Evolutionary conservation across 805 yeast species (phyloP).

Genomic region (Nakazawaea peltata): DNA sequence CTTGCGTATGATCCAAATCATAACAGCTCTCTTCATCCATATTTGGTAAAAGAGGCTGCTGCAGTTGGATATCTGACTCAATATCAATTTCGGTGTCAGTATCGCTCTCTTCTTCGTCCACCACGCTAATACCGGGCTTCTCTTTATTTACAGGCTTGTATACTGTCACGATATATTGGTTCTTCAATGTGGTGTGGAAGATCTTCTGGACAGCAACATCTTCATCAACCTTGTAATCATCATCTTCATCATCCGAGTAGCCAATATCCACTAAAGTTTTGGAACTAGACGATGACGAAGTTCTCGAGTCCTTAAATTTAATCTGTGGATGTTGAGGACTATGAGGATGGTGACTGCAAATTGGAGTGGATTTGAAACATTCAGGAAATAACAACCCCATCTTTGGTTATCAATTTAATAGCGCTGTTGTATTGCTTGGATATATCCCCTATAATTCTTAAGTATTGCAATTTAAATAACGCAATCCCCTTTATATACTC

Average conservation of each 20-base stretch:
- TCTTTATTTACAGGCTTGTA: slow-evolving; percentile 9
- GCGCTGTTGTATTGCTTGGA: too few species aligned
- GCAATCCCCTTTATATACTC: too few species aligned
- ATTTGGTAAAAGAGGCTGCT: neutral
- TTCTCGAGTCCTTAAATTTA: slow-evolving; percentile 2
- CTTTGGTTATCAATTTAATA: neutral
- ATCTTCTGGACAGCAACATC: slow-evolving; percentile 11
- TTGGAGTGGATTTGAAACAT: slow-evolving; percentile 16
- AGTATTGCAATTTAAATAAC: too few species aligned
- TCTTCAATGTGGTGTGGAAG: slow-evolving; percentile 12
- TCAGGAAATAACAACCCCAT: slow-evolving; percentile 25
- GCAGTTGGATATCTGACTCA: neutral
- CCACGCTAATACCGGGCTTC: too few species aligned
- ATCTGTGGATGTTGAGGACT: neutral
- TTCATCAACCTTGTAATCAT: slow-evolving; percentile 14
- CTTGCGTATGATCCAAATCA: neutral
- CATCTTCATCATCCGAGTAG: slow-evolving; percentile 13
- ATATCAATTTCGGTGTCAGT: slow-evolving; percentile 9
- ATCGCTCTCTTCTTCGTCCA: slow-evolving; percentile 3
- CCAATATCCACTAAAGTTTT: slow-evolving; percentile 13
- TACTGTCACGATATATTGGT: slow-evolving; percentile 6
- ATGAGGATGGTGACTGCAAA: neutral
- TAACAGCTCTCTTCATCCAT: neutral
- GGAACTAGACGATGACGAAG: slow-evolving; percentile 9
- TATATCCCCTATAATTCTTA: too few species aligned